Conservation (phyloP, 306 rosid species). For the Luffa acutangula region DNA sequence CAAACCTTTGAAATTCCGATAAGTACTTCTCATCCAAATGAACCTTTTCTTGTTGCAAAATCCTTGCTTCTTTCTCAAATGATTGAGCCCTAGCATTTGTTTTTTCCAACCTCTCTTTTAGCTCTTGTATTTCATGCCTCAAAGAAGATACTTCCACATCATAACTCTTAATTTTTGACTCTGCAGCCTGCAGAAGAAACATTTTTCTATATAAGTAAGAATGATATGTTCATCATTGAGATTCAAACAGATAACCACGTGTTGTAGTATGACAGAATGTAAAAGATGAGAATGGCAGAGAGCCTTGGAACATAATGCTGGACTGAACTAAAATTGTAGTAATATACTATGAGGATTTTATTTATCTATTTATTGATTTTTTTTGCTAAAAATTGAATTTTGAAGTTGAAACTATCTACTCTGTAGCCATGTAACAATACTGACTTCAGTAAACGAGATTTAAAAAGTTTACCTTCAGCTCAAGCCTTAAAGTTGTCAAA, state of each 20-base stretch:
- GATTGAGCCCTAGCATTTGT: constrained; percentile 57
- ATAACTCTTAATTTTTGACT: constrained; percentile 64
- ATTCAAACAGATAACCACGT: not conserved
- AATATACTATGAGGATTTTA: not conserved
- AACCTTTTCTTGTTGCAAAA: constrained; percentile 64
- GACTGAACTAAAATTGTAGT: not conserved
- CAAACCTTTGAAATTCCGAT: constrained; percentile 69
- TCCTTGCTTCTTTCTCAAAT: constrained; percentile 58
- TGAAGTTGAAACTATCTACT: not conserved
- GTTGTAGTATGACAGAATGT: not conserved
- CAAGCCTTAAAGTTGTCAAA: constrained; percentile 57
- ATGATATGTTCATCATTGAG: not conserved
- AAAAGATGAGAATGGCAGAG: not conserved
- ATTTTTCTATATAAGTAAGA: not conserved
- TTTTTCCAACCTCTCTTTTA: constrained; percentile 47
- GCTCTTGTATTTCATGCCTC: constrained; percentile 54
- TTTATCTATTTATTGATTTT: not conserved
- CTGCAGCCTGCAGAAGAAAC: constrained; percentile 53
- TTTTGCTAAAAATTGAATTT: not conserved
- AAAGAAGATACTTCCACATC: constrained; percentile 52
- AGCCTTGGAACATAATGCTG: not conserved
- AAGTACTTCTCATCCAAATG: constrained; percentile 61
- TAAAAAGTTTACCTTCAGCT: constrained; percentile 59
- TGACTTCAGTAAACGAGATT: not conserved
- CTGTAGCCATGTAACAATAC: not conserved